Conservation (phyloP, 2,329 filamentous ascomycete genomes). For the Decorospora gaudefroyi region DNA sequence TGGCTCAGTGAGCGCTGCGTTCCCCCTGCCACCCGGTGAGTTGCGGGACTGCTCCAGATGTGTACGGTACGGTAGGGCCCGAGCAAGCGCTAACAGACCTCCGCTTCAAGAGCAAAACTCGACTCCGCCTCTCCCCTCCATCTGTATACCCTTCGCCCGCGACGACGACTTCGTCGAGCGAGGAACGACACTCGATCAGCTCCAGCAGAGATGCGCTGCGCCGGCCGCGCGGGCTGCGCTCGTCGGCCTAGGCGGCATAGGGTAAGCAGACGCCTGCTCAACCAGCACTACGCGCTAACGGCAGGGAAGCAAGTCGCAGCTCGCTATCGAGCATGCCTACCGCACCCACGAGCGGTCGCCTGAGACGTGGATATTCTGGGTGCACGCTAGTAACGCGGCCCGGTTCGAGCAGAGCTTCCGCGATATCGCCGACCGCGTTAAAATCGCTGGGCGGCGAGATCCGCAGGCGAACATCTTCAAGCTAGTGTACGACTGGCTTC, state of each 20-base stretch:
- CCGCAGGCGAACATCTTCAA: background rate
- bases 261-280: too few relatives aligned
- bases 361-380: slow-evolving; percentile 24
- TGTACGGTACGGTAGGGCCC: too few relatives aligned
- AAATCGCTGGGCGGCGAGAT: slow-evolving; percentile 14
- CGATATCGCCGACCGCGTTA: slow-evolving; percentile 21
- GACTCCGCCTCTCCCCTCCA: slow-evolving; percentile 27
- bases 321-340: too few relatives aligned
- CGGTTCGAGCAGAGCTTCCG: slow-evolving; percentile 23
- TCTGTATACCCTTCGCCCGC: slow-evolving; percentile 32
- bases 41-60: slow-evolving; percentile 10
- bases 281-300: too few relatives aligned
- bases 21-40: slow-evolving; percentile 16
- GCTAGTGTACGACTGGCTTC: too few relatives aligned
- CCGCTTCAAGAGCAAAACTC: slow-evolving; percentile 11
- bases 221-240: too few relatives aligned
- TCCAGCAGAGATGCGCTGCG: slow-evolving; percentile 10
- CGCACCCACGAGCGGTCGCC: slow-evolving; percentile 13
- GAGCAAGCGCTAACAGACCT: too few relatives aligned
- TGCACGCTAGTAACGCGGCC: slow-evolving; percentile 13
- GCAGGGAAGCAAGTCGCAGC: too few relatives aligned
- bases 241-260: too few relatives aligned
- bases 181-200: slow-evolving; percentile 11
- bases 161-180: slow-evolving; percentile 34
- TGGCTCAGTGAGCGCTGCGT: slow-evolving; percentile 12